Percentiles rank a stretch among this genome's conserved stretches.
phyloP scores from a whole-genome alignment of 1,284 basidiomycete species.

The Melampsora larici-populina region DNA sequence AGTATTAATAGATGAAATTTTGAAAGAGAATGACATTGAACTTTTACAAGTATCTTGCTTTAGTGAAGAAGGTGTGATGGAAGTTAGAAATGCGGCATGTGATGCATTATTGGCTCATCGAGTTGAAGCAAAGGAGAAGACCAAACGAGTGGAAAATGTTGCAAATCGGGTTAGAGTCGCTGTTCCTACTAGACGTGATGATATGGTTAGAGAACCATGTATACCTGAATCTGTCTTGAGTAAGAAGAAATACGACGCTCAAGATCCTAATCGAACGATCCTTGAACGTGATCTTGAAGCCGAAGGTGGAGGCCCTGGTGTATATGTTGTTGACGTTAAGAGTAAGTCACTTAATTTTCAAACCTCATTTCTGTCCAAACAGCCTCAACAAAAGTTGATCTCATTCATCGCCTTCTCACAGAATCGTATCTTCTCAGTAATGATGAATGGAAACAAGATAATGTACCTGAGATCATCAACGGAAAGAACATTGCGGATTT shows the following conservation, averaged over 20 bases:
- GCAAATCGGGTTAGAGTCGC: constrained; percentile 92
- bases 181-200: constrained; percentile 78
- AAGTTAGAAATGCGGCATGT: constrained; percentile 85
- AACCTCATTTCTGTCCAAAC: constrained; percentile 13
- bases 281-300: constrained; percentile 75
- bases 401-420: constrained; percentile 52
- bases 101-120: constrained; percentile 86
- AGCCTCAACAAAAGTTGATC: neutral
- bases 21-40: constrained; percentile 67
- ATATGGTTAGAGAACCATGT: constrained; percentile 74
- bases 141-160: constrained; percentile 83
- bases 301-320: constrained; percentile 79
- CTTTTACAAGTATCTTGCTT: constrained; percentile 71
- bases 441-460: constrained; percentile 92
- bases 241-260: constrained; percentile 76
- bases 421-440: constrained; percentile 87
- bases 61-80: constrained; percentile 92
- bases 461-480: constrained; percentile 92
- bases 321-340: constrained; percentile 83
- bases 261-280: constrained; percentile 68
- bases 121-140: constrained; percentile 86
- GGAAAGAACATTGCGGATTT: constrained; percentile 99
- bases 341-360: constrained; percentile 59
- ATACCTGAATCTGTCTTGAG: constrained; percentile 70
- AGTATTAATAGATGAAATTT: constrained; percentile 77